A percentile compares a stretch with the other conserved stretches of the same genome.
These are phyloP conservation scores for Phytophthora chlamydospora DNA, from an alignment of 352 stramenopile genomes.

Conservation along the genomic window DNA sequence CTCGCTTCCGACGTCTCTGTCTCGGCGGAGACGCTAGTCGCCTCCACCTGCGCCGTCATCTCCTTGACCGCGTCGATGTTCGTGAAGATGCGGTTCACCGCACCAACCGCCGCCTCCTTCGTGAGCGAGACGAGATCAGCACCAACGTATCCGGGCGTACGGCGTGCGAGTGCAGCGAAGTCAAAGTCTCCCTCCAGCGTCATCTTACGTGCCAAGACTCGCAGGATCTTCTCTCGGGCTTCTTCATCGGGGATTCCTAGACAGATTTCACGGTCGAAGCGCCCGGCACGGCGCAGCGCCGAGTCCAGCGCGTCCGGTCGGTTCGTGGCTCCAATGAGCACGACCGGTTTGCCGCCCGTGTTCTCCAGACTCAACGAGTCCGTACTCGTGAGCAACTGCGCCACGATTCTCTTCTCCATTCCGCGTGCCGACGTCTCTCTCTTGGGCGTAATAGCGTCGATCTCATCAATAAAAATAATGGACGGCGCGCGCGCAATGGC, in stretches of 20 bases:
- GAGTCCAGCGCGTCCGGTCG: slow-evolving; percentile 97
- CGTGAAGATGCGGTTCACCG: slow-evolving; percentile 98
- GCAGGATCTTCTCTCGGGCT: slow-evolving; percentile 94
- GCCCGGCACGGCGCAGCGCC: slow-evolving; percentile 94
- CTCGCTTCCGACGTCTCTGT: slow-evolving; percentile 14
- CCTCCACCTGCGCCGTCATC: slow-evolving; percentile 16
- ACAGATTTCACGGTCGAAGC: slow-evolving; percentile 99
- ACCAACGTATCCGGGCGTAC: slow-evolving; percentile 97
- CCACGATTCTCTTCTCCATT: slow-evolving; percentile 98
- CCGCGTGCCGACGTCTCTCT: slow-evolving; percentile 92
- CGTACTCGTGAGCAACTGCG: slow-evolving; percentile 93
- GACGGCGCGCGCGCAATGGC: slow-evolving; percentile 93
- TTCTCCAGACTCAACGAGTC: slow-evolving; percentile 92
- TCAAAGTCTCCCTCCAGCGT: slow-evolving; percentile 94
- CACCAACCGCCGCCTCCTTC: slow-evolving; percentile 98
- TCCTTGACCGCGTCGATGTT: slow-evolving; percentile 52
- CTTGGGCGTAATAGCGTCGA: slow-evolving; percentile 97
- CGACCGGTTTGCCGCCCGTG: slow-evolving; percentile 91
- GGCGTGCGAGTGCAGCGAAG: slow-evolving; percentile 92
- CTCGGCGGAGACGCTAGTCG: slow-evolving; percentile 11
- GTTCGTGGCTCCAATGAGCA: slow-evolving; percentile 98
- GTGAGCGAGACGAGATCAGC: slow-evolving; percentile 97
- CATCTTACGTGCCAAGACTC: slow-evolving; percentile 95
- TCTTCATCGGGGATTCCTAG: slow-evolving; percentile 97
- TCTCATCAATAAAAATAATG: slow-evolving; percentile 99